Percentiles rank a stretch among this genome's conserved stretches.
Evolutionary conservation across 805 yeast genomes (phyloP).

Genomic region (Candida pseudofarinosa): DNA sequence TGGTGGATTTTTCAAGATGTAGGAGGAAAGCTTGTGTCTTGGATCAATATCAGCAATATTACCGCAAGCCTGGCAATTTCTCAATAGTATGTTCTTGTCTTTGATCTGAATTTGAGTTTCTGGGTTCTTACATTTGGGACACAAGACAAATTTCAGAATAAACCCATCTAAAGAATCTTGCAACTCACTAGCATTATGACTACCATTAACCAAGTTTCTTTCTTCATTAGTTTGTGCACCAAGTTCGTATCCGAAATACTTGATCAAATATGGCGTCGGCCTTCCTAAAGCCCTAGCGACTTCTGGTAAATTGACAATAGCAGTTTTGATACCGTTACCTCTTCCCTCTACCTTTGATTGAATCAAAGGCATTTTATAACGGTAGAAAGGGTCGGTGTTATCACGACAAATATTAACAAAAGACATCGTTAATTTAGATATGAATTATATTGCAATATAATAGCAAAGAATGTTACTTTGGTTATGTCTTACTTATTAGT

Average conservation of each 20-base stretch:
- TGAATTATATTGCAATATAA: not conserved
- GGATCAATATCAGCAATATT: conserved; percentile 78
- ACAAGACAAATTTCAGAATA: conserved; percentile 85
- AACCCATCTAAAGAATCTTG: conserved; percentile 95
- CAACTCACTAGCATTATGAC: conserved; percentile 81
- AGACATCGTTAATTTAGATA: conserved; percentile 50
- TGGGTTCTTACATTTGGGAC: conserved; percentile 94
- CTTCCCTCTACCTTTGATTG: conserved; percentile 97
- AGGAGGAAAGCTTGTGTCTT: conserved; percentile 82
- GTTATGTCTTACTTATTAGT: not conserved
- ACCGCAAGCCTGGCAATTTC: conserved; percentile 99
- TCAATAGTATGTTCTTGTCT: conserved; percentile 68
- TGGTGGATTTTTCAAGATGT: conserved; percentile 87
- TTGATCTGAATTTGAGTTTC: conserved; percentile 88
- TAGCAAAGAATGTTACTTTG: not conserved
- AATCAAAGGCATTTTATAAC: conserved; percentile 98
- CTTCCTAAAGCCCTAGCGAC: conserved; percentile 93
- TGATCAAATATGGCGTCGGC: conserved; percentile 88
- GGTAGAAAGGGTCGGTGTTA: conserved; percentile 96
- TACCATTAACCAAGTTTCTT: conserved; percentile 91
- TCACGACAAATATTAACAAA: conserved; percentile 92
- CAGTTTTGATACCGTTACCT: conserved; percentile 98
- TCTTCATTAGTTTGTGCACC: conserved; percentile 95
- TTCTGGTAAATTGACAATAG: conserved; percentile 82
- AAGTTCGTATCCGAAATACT: conserved; percentile 92